Evolutionary conservation across 2,329 filamentous ascomycete species (phyloP), one percentile per base, ranked within the genome.

Genomic region (Cytospora chrysosperma): DNA sequence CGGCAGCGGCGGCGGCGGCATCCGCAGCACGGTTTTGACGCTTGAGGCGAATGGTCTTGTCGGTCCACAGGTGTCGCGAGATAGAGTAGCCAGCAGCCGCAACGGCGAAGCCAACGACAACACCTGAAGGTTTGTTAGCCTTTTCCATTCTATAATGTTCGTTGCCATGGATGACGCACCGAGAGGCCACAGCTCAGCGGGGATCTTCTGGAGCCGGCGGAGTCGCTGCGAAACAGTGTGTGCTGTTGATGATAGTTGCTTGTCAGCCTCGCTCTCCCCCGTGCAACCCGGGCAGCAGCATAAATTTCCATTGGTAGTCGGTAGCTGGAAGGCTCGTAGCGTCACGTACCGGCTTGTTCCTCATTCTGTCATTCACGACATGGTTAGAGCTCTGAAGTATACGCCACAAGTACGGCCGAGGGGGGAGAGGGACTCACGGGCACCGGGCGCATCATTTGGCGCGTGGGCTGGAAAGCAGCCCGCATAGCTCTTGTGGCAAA

Each of bases 211-310:
- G 75, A 97, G 84, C 76, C 88, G 89, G 77, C 93, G 91, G 73
- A 99, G 84, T 77, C 94, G 92, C 84, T 98, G 95, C 70, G 94
- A 97, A 79, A 98, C 88, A 73, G 94, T 97, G 83, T 98, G 95
- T 76, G 92, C 95, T 99, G 71, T 69, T 68, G 62, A n/a, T 47
- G 32, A 40, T 49, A 19, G 27, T 15, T 49, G 43, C 51, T 32
- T 43, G 53, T 66, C 49, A 66, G 61, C 37, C 43, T 65, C 28
- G 32, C 21, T 28, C 43, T 62, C 51, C 51, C 10, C 47, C 43
- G 27, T 26, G 15, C 24, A 53, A 24, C 30, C 28, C 37, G 15
- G 19, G n/a, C 26, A 27, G 19, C 17, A 40, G n/a, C 21, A 43
- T 32, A 9, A n/a, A 24, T 13, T 12, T 43, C 49, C 47, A 54